These are phyloP conservation scores for Sporothrix phasma DNA, from an alignment of 2,329 filamentous ascomycete species.

Conservation along the genomic window DNA sequence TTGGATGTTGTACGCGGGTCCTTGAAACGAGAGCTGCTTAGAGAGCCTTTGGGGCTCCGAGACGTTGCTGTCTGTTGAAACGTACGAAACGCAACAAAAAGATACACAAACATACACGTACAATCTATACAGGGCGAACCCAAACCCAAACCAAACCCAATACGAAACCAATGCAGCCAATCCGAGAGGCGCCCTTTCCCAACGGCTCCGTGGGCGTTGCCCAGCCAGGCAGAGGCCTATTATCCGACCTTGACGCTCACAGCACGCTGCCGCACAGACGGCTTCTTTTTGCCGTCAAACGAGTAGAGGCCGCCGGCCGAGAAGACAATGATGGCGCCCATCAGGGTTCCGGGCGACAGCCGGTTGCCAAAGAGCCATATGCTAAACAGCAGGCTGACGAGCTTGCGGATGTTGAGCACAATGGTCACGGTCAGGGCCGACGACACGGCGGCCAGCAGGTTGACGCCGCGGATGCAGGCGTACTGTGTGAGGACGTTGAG, in stretches of 20 bases:
- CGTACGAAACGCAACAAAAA: not conserved
- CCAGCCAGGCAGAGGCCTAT: not conserved
- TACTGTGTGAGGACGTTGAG: conserved; percentile 86
- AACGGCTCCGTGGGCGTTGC: not conserved
- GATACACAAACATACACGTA: not conserved
- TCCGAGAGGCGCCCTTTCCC: not conserved
- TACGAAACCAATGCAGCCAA: not conserved
- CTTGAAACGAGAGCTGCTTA: conserved; percentile 4
- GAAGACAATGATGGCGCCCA: conserved; percentile 81
- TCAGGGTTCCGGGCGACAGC: conserved; percentile 62
- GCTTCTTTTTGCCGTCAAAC: conserved; percentile 48
- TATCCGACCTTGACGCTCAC: conserved; percentile 23
- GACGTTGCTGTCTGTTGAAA: too few species aligned
- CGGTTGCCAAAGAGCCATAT: conserved; percentile 91
- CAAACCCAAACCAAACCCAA: too few species aligned
- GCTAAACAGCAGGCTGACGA: conserved; percentile 81
- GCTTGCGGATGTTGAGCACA: conserved; percentile 87
- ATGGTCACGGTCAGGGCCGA: conserved; percentile 94
- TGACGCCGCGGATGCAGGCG: conserved; percentile 90
- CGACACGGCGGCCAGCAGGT: conserved; percentile 78
- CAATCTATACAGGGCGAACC: too few species aligned
- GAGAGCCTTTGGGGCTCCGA: not conserved
- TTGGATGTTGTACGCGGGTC: conserved; percentile 7
- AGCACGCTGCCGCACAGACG: conserved; percentile 23
- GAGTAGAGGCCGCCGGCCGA: conserved; percentile 85